Base-by-base conservation (phyloP, 495 filamentous ascomycete genomes). In the Pseudoneurospora amorphoporcata region DNA sequence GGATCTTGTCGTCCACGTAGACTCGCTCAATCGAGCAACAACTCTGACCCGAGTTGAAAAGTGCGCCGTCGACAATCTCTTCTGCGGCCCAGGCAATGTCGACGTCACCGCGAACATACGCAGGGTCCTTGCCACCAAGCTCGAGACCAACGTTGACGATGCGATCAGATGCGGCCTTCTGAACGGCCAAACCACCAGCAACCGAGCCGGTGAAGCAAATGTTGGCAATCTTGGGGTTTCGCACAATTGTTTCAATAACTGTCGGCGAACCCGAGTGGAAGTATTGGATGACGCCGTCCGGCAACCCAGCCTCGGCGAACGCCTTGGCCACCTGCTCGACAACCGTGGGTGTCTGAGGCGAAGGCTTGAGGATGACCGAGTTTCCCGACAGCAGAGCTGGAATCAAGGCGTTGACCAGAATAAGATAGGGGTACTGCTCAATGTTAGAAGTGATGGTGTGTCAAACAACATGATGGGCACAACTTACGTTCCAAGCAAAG, bases 21-120 rank as follows among this genome's bases (percentile, higher is more conserved):
- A 99, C 89, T 37, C 95, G 87, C 83, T 98, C 95, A 69, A 98
- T 87, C 7, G 92, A 90, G 82, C 95, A 98, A 84, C 95, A 99
- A 76, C 94, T 97, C 81, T 99, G 95, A 29, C 95, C 95, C 39
- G 93, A 96, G 82, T 98, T 99, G 85, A 98, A 99, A 45, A 99
- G 84, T 4, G 94, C 93, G 4, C 95, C 94, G 76, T 97, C 94
- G 39, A 97, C 92, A 72, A 97, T 93, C 81, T 97, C 93, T 76
- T 92, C 93, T 1, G 94, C 94, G 1, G 91, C 94, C 94, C 94
- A 97, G 39, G 88, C 87, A 29, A 96, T 81, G 78, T 97, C 92
- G 1, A 97, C 93, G 79, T 98, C 95, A 14, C 85, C 87, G 70
- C 94, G 87, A 19, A 98, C 86, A 76, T 97, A 97, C 9, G 94